Conservation (phyloP, 768 basidiomycete genomes). For the Lyophyllum decastes region DNA sequence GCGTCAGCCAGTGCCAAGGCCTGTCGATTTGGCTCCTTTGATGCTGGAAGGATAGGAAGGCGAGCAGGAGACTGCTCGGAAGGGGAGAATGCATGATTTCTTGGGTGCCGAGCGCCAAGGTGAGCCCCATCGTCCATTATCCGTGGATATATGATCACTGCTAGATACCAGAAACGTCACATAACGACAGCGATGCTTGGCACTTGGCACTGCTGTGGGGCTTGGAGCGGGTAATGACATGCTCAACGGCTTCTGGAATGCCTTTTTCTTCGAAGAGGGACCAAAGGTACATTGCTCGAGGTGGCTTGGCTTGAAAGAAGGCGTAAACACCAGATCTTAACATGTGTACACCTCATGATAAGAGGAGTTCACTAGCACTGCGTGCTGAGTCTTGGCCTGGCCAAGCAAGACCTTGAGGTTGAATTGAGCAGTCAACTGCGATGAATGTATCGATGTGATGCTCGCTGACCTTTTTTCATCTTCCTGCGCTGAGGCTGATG, state of each 20-base stretch:
- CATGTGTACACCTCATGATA: conserved; percentile 1
- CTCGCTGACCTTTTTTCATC: neutral
- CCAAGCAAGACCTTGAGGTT: neutral
- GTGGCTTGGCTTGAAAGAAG: conserved; percentile 4
- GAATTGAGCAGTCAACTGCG: neutral
- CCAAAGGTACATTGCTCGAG: neutral
- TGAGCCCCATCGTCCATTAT: neutral
- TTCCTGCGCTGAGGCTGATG: neutral
- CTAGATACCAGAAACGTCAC: neutral
- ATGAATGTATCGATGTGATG: neutral
- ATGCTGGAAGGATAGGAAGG: neutral
- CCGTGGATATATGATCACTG: neutral
- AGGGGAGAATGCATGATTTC: neutral
- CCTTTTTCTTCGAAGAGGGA: neutral
- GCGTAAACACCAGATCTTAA: neutral
- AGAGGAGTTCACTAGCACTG: neutral
- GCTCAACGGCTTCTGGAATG: neutral
- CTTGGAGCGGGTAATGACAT: neutral
- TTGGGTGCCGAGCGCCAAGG: neutral
- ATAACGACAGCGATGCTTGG: neutral
- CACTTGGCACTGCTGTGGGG: neutral
- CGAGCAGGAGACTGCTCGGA: neutral
- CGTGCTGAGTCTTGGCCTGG: neutral
- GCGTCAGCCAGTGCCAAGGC: neutral
- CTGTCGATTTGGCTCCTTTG: neutral